Percentiles rank a stretch among this genome's conserved stretches.
Evolutionary conservation across 1,284 basidiomycete genomes (phyloP).

Genomic region (Apiotrichum sp.): DNA sequence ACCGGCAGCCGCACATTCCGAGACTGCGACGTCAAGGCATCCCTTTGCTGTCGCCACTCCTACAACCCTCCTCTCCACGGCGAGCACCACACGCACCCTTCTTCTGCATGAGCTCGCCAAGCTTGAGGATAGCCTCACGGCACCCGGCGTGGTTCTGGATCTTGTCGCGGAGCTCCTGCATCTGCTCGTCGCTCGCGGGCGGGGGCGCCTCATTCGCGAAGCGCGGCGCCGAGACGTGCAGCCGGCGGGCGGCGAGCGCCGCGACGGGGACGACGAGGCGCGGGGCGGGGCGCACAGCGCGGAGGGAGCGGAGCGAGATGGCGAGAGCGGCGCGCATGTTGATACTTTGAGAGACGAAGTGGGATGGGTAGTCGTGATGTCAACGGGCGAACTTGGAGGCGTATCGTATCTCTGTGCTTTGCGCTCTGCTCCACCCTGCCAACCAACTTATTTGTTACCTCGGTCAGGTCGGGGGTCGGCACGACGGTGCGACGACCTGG

Average conservation of each 20-base stretch:
- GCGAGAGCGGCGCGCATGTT: slow-evolving; percentile 9
- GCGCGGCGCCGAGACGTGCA: slow-evolving; percentile 21
- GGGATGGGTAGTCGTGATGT: not conserved
- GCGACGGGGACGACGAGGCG: not conserved
- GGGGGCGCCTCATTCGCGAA: slow-evolving; percentile 18
- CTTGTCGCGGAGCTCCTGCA: slow-evolving; percentile 32
- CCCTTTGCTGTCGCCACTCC: no score
- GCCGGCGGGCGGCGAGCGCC: not conserved
- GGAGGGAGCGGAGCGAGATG: slow-evolving; percentile 1
- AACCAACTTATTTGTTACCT: no score
- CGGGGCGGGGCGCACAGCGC: not conserved
- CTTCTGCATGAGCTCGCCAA: slow-evolving; percentile 32
- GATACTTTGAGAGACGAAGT: not conserved
- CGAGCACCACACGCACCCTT: slow-evolving; percentile 27
- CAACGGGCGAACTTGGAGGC: not conserved
- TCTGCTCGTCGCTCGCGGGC: slow-evolving; percentile 27
- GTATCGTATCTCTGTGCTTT: no score
- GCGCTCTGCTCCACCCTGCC: no score
- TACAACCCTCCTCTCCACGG: no score
- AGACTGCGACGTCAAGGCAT: no score
- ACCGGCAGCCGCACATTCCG: no score
- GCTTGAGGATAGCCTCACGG: slow-evolving; percentile 27
- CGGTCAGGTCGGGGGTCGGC: no score
- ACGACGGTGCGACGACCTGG: no score
- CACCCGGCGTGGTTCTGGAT: slow-evolving; percentile 32